Base-by-base conservation (phyloP, 1,139 yeast species). In the Yamadazyma dendronema region DNA sequence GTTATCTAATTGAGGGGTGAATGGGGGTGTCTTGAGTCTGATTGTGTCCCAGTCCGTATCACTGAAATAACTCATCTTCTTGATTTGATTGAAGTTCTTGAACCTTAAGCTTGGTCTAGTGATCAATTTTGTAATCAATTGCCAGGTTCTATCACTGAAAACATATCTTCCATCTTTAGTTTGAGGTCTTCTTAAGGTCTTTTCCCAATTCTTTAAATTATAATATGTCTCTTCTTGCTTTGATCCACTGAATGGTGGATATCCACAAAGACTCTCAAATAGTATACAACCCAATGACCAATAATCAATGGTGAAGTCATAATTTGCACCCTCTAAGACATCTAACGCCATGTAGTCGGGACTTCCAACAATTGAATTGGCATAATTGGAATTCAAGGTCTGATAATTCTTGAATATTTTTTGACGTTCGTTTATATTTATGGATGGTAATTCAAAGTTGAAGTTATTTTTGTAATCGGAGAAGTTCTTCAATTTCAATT, bases 331-430 rank as follows among this genome's bases (percentile, higher is more conserved):
- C 60, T 88, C 95, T 44, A 94, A 77, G 5, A 94, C 97, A 60
- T 94, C 99, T 38, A 94, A 73, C 1, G 99, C 98, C 99, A 94
- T 94, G 59, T 94, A 94, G 59, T 94, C 99, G 1, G 99, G 99
- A 5, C 96, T 86, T 0, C 99, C 99, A 10, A 94, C 99, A 48
- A 92, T 89, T 1, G 97, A 88, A 53, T 88, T 86, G 14, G 99
- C 98, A 34, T 32, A 47, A 26, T 42, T 42, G 9, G 43, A 36
- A 34, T 47, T 48, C 17, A 31, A 10, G 17, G 68, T 73, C 54
- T 95, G 83, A 44, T 85, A 66, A 22, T 85, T 81, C 45, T 87
- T 81, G 62, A 88, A 94, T 59, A 89, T 72, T 52, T 79, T 74
- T 61, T 92, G 95, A 62, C 97, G 81, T 62, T 92, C 97, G 41